phyloP scores from a whole-genome alignment of 208 protist genomes.

The Leishmania arabica region DNA sequence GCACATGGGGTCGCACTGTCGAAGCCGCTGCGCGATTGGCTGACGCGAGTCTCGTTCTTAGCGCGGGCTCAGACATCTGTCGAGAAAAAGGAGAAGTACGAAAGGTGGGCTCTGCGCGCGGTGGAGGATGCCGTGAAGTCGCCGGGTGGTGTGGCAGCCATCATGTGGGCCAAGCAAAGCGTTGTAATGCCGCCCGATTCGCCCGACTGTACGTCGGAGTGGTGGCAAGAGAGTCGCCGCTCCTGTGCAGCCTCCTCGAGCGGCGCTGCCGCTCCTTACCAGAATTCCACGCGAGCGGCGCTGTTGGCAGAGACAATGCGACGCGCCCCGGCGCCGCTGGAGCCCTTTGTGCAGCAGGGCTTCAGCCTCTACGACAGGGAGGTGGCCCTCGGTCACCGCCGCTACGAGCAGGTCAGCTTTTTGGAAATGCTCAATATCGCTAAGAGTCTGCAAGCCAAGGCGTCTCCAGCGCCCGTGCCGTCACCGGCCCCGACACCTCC shows the following conservation, averaged over 20 bases:
- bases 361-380: slow-evolving; percentile 71
- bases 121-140: slow-evolving; percentile 54
- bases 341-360: slow-evolving; percentile 58
- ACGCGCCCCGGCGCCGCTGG: slow-evolving; percentile 52
- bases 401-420: slow-evolving; percentile 64
- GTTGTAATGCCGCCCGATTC: slow-evolving; percentile 69
- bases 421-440: slow-evolving; percentile 72
- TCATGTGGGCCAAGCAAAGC: slow-evolving; percentile 54
- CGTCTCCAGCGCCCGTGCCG: slow-evolving; percentile 4
- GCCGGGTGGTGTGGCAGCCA: slow-evolving; percentile 36
- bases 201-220: slow-evolving; percentile 30
- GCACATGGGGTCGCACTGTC: slow-evolving; percentile 48
- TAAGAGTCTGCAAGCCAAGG: slow-evolving; percentile 46
- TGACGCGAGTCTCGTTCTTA: slow-evolving; percentile 62
- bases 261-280: neutral
- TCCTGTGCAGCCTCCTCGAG: neutral
- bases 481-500: neutral
- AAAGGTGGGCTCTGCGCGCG: slow-evolving; percentile 59
- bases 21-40: slow-evolving; percentile 62
- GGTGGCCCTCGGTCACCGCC: slow-evolving; percentile 44
- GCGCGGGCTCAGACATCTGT: slow-evolving; percentile 43
- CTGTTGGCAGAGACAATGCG: slow-evolving; percentile 54
- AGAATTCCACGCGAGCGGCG: slow-evolving; percentile 16
- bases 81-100: slow-evolving; percentile 53
- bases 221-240: slow-evolving; percentile 18